phyloP scores from a whole-genome alignment of 176 grass and related monocot genomes.

The Oryza australiensis region DNA sequence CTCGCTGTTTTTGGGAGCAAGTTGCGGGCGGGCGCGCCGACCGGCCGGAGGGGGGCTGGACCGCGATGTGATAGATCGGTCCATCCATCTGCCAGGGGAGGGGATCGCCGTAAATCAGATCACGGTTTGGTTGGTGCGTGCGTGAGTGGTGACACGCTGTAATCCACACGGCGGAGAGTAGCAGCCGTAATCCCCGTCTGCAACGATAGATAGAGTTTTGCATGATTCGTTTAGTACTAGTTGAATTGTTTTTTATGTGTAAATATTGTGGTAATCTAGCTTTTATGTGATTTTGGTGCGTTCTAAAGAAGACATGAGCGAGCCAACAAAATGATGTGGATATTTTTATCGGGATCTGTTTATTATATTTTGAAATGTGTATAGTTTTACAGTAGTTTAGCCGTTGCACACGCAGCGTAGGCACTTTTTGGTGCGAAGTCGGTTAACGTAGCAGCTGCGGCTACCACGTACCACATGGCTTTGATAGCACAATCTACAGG shows the following conservation, averaged over 20 bases:
- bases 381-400: not conserved
- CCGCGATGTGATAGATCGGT: not conserved
- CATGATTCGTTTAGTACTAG: not conserved
- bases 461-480: not conserved
- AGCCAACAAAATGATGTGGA: not conserved
- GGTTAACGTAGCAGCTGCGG: not conserved
- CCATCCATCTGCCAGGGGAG: not conserved
- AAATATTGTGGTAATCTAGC: no score
- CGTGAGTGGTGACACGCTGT: not conserved
- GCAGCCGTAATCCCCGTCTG: not conserved
- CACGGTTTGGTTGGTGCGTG: not conserved
- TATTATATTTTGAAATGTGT: not conserved
- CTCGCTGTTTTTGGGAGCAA: not conserved
- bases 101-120: not conserved
- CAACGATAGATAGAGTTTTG: not conserved
- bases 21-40: not conserved
- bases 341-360: not conserved
- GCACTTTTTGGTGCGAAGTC: not conserved
- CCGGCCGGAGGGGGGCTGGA: not conserved
- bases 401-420: not conserved
- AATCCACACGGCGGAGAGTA: not conserved
- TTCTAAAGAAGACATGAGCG: no score
- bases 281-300: no score
- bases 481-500: not conserved
- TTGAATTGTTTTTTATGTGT: not conserved